These are phyloP conservation scores for Tricholoma bakamatsutake DNA, from an alignment of 768 basidiomycete species.

Conservation along the genomic window DNA sequence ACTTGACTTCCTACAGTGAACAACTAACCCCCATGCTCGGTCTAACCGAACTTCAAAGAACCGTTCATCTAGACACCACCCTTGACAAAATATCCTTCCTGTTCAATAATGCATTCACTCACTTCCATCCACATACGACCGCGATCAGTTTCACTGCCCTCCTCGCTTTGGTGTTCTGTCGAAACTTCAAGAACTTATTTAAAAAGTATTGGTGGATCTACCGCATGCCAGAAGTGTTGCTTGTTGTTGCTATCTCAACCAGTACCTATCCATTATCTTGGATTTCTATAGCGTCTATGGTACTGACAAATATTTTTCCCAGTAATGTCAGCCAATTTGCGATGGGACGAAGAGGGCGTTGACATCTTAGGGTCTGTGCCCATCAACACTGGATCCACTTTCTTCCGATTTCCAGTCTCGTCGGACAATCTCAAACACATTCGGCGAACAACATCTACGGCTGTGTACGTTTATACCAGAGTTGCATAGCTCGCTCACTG, in stretches of 20 bases:
- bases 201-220: conserved; percentile 65
- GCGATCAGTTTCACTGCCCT: conserved; percentile 72
- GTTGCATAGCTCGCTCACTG: neutral
- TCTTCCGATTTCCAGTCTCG: conserved; percentile 71
- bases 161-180: conserved; percentile 53
- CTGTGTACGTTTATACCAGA: conserved; percentile 47
- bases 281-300: neutral
- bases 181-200: conserved; percentile 53
- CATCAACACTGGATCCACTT: conserved; percentile 49
- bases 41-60: conserved; percentile 48
- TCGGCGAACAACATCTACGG: conserved; percentile 77
- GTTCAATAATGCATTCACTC: conserved; percentile 45
- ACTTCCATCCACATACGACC: conserved; percentile 63
- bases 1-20: conserved; percentile 39
- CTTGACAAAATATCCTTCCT: conserved; percentile 78
- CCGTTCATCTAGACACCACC: conserved; percentile 57
- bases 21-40: conserved; percentile 91
- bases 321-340: conserved; percentile 67
- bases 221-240: conserved; percentile 83
- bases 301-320: neutral
- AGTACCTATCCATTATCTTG: conserved; percentile 42
- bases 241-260: conserved; percentile 81
- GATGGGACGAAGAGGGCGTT: conserved; percentile 77
- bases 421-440: conserved; percentile 57
- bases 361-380: conserved; percentile 79